Evolutionary conservation across 2,329 filamentous ascomycete genomes (phyloP), one percentile per base, ranked within the genome.

Genomic region (Aspergillus persii): DNA sequence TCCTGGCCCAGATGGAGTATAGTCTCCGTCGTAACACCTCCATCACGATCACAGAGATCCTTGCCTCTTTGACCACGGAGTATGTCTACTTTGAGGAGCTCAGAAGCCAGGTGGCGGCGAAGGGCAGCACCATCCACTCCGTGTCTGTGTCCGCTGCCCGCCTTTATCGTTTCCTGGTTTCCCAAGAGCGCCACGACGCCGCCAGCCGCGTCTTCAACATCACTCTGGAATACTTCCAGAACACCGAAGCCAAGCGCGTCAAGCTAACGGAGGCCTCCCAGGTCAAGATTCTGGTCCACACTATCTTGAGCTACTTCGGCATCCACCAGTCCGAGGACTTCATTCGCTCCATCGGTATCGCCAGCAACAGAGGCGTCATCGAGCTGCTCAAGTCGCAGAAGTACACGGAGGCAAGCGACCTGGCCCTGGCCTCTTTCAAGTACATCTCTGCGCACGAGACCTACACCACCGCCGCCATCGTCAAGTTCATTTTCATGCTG

Each of bases 1-100:
- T 81, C 71, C 66, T 82, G 12, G 79, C 79, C n/a, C 76, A 80
- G 55, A 67, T 81, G 4, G 76, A 81, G 65, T 76, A 79, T 60
- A 74, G 68, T 50, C 68, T 78, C 1, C 70, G 27, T 56, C 27
- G 36, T 59, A 70, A 53, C 15, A 68, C 66, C 3, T 61, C 68
- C 36, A 15, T 41, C 54, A 75, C 75, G 3, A 60, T 80, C 23
- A 77, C 74, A 23, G 78, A 80, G 52, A 76, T 77, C 48, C 74
- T 80, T 56, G 73, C 79, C 2, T 69, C 77, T 47, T 67, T 81
- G 50, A 76, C 76, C 26, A 77, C 79, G 0, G 75, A 81, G 61
- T 74, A 72, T 50, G 62, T 74, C 23, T 77, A 77, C 65, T 77
- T 75, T 29, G 72, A 74, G 56, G 68, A 75, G 31, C 73, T 80